Conservation (phyloP, 106 monocot genomes). For the Apostasia shenzhenica region DNA sequence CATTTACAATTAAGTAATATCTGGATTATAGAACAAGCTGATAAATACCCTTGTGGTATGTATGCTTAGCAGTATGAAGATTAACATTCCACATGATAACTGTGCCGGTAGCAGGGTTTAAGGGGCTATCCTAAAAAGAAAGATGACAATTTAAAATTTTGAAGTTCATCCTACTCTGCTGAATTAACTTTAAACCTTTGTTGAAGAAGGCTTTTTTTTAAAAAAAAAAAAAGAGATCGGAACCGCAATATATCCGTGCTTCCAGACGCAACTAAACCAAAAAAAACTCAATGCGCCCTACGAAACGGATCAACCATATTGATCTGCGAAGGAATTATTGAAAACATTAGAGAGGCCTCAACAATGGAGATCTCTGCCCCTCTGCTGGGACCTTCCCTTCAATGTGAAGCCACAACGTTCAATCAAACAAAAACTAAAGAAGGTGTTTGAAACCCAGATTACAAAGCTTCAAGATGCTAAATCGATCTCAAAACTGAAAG, state of each 20-base stretch:
- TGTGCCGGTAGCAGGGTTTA: too few species aligned
- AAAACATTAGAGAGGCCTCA: not conserved
- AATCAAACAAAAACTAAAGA: not conserved
- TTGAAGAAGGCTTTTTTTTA: too few species aligned
- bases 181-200: too few species aligned
- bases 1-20: too few species aligned
- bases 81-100: too few species aligned
- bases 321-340: not conserved
- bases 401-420: not conserved
- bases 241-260: not conserved
- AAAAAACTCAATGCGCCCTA: not conserved
- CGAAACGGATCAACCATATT: not conserved
- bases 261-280: not conserved
- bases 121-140: too few species aligned
- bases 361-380: not conserved
- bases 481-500: not conserved
- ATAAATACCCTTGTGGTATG: too few species aligned
- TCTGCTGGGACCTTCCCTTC: conserved; percentile 3
- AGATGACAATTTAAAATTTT: too few species aligned
- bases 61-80: too few species aligned
- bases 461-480: not conserved
- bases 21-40: too few species aligned
- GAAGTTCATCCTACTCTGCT: too few species aligned
- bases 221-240: too few species aligned
- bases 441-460: not conserved